These are phyloP conservation scores for Cordyceps farinosa DNA, from an alignment of 2,329 filamentous ascomycete genomes.

Conservation along the genomic window DNA sequence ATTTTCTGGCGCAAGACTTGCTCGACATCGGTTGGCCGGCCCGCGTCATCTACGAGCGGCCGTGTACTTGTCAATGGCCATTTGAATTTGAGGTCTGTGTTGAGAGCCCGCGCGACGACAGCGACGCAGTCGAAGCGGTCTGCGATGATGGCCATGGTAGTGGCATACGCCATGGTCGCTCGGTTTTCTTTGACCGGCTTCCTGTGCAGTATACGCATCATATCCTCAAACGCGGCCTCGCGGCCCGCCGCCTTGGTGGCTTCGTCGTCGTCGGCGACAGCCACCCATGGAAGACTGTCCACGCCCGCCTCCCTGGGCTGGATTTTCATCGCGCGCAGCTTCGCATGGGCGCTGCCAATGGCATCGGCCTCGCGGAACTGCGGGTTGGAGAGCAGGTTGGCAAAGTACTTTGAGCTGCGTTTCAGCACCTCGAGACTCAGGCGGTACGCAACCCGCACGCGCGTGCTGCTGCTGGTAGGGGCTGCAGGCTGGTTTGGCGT, in stretches of 20 bases:
- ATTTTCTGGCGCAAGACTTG: conserved; percentile 67
- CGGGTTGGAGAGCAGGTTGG: conserved; percentile 59
- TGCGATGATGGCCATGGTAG: conserved; percentile 65
- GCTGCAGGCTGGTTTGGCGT: conserved; percentile 25
- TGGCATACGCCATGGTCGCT: conserved; percentile 58
- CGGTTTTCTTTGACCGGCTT: conserved; percentile 36
- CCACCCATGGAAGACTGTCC: conserved; percentile 57
- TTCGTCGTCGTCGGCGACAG: conserved; percentile 65
- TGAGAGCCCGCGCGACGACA: conserved; percentile 52
- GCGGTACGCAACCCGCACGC: conserved; percentile 50
- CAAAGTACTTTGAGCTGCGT: conserved; percentile 66
- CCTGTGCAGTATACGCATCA: conserved; percentile 63
- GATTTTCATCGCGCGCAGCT: conserved; percentile 45
- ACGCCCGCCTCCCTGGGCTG: conserved; percentile 47
- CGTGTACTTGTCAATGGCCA: conserved; percentile 48
- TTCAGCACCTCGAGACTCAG: conserved; percentile 56
- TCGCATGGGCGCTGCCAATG: conserved; percentile 49
- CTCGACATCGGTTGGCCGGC: conserved; percentile 48
- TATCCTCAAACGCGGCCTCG: conserved; percentile 61
- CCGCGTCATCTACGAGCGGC: conserved; percentile 34
- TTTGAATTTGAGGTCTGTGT: conserved; percentile 47
- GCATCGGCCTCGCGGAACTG: conserved; percentile 60
- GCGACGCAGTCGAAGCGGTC: conserved; percentile 68
- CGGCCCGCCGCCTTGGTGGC: conserved; percentile 59
- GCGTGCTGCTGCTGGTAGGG: conserved; percentile 34